Base-by-base conservation (phyloP, 169 alveolate genomes). In the Perkinsus olseni region DNA sequence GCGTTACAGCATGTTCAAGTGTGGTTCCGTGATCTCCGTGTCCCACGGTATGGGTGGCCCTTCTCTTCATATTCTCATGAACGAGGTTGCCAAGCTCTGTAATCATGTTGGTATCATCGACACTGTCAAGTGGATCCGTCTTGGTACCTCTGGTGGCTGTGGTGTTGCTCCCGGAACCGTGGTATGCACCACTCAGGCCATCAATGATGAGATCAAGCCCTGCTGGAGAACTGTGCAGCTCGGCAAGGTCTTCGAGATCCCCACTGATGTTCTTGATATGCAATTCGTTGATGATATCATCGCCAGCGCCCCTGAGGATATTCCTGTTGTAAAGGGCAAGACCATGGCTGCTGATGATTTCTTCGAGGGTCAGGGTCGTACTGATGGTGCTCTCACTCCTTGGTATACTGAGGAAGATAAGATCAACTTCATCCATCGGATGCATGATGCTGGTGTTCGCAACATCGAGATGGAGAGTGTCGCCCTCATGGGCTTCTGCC, bases 161-260 rank as follows among this genome's bases (percentile, higher is more conserved):
- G 82, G 82, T 62, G 82, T 62, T 62, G 82, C 82, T 62, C 82
- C 82, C 82, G 82, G 82, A 21, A 62, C 82, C 82, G 82, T 62
- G 28, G 82, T 62, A 13, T 62, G 82, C 82, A 62, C 82, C 82
- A 62, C 82, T 62, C 82, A 62, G 82, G 82, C 82, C 82, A 62
- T 62, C 82, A 62, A 62, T 28, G 82, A 62, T 62, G 82, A 62
- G 82, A 62, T 62, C 82, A 62, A 62, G 82, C 82, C 82, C 82
- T 62, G 82, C 82, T 62, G 82, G 82, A 62, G 82, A 62, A 62
- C 82, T 28, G 82, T 62, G 82, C 82, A 62, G 82, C 82, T 62
- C 82, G 82, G 82, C 31, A 62, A 62, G 82, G 82, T 62, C 82
- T 62, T 62, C 82, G 82, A 62, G 82, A 62, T 62, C 82, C 82